phyloP scores from a whole-genome alignment of 768 basidiomycete species.

The Kwoniella sp. region DNA sequence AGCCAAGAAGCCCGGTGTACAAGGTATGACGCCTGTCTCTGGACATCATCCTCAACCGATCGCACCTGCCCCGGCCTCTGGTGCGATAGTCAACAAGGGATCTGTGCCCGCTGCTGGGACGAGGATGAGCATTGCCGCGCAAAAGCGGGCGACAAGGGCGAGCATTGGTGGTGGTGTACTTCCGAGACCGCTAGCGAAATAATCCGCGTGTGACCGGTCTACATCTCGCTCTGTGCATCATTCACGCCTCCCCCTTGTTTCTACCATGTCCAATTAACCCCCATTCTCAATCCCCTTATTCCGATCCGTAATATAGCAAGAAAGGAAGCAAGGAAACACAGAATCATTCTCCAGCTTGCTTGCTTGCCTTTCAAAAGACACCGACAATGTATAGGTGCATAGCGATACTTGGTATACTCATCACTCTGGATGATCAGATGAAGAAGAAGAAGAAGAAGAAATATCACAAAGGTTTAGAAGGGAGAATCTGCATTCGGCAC shows the following conservation, averaged over 20 bases:
- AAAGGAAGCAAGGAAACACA: not conserved
- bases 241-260: too few species aligned
- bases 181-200: not conserved
- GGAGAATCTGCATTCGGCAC: not conserved
- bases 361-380: not conserved
- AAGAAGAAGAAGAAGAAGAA: not conserved
- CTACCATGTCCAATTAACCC: not conserved
- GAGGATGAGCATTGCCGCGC: constrained; percentile 16
- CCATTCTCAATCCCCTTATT: not conserved
- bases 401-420: not conserved
- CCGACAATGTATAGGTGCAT: not conserved
- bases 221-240: too few species aligned
- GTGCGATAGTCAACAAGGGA: not conserved
- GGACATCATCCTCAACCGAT: not conserved
- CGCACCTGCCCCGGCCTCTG: not conserved
- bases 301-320: not conserved
- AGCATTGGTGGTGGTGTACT: constrained; percentile 19
- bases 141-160: constrained; percentile 22
- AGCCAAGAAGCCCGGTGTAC: constrained; percentile 22
- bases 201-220: not conserved
- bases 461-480: not conserved
- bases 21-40: constrained; percentile 7
- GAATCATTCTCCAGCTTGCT: not conserved
- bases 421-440: not conserved
- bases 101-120: constrained; percentile 17